Evolutionary conservation across 768 basidiomycete genomes (phyloP).

Genomic region (Filobasidium floriforme): DNA sequence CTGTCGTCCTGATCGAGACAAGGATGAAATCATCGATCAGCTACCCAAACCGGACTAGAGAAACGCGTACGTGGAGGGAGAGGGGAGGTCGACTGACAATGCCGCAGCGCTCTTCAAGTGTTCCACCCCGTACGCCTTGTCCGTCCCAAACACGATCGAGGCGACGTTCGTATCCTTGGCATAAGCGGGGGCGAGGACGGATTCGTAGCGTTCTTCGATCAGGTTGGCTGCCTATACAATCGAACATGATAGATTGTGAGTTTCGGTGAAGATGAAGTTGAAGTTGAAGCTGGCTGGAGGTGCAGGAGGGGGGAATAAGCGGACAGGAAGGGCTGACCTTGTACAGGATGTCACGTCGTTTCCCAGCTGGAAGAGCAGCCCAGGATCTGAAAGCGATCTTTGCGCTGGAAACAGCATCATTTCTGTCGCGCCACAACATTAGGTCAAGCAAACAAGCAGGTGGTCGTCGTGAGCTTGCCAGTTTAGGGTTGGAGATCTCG

Average conservation of each 20-base stretch:
- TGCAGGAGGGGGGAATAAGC: no score
- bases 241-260: not conserved
- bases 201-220: constrained; percentile 11
- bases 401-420: constrained; percentile 11
- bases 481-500: no score
- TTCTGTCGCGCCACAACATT: not conserved
- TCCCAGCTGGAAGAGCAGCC: constrained; percentile 12
- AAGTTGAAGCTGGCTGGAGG: no score
- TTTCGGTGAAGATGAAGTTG: no score
- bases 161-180: constrained; percentile 14
- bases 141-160: constrained; percentile 3
- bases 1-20: constrained; percentile 8
- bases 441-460: constrained; percentile 1
- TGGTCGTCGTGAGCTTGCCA: no score
- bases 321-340: not conserved
- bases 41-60: no score
- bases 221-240: constrained; percentile 3
- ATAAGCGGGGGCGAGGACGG: constrained; percentile 11
- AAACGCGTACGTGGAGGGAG: no score
- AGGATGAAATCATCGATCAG: not conserved
- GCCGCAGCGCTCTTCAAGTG: constrained; percentile 19
- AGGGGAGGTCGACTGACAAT: not conserved
- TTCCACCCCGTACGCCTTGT: constrained; percentile 2
- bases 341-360: constrained; percentile 20
- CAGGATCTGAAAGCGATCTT: constrained; percentile 13